Conservation (phyloP, 2,329 filamentous ascomycete genomes). For the Aureobasidium sp. region DNA sequence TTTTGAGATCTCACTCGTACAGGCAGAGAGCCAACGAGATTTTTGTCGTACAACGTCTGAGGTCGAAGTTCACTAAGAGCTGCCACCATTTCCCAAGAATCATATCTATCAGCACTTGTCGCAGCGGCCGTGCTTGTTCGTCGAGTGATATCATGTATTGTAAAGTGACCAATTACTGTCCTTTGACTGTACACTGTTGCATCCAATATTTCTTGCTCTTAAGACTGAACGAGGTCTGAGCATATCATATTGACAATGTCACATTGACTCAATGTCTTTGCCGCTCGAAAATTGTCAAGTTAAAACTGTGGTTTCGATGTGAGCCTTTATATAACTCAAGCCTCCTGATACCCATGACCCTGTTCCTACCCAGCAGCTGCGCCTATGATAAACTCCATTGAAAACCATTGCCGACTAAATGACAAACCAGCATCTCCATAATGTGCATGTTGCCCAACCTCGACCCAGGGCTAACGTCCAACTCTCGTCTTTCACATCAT, state of each 20-base stretch:
- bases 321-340: neutral
- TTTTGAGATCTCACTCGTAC: neutral
- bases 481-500: neutral
- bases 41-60: neutral
- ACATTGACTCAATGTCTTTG: neutral
- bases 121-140: neutral
- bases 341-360: neutral
- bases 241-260: too few relatives aligned
- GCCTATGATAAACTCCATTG: neutral
- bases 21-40: neutral
- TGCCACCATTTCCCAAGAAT: neutral
- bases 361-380: neutral
- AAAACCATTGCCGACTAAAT: neutral
- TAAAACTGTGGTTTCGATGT: neutral
- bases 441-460: neutral
- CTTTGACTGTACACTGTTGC: neutral
- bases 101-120: neutral
- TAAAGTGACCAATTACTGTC: neutral
- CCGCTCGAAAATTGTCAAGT: neutral
- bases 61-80: too few relatives aligned
- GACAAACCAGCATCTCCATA: neutral
- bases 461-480: neutral
- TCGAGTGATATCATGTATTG: neutral
- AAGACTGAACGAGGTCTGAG: neutral
- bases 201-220: neutral